Evolutionary conservation across 2,329 filamentous ascomycete genomes (phyloP), one percentile per base, ranked within the genome.

Genomic region (Aspergillus brunneoviolaceus): DNA sequence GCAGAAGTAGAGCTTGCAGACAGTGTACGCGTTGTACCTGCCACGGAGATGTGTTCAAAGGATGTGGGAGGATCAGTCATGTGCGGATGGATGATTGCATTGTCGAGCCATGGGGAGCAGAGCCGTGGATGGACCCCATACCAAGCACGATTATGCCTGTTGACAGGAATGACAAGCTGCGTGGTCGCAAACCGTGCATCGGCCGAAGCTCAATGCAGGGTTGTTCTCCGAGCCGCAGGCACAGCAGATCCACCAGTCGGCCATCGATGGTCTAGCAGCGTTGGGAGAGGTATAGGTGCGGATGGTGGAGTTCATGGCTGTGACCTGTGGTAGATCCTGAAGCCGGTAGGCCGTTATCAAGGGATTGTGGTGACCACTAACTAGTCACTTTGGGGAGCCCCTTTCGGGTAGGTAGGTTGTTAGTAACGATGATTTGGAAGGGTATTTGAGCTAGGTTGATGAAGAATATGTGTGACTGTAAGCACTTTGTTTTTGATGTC

Each of bases 221-320:
- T 70, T 71, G 58, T 63, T 65, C 21, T 60, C 14, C 4, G 51
- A 51, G 0, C 19, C 1, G 48, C 70, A 74, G 1, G 6, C 0
- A 48, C 66, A 71, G 63, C 72, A 74, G 0, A 12, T 33, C 71
- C 70, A 71, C 63, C 65, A 68, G 11, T 59, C 56, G 5, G 27
- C 19, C 60, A 58, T 63, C 10, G 59, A 45, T 16, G 31, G 60
- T 31, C 27, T 49, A 33, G 49, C 12, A 51, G 49, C 19, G 23
- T 29, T 10, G n/a, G 57, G 25, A 14, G 5, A 1, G 21, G 11
- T 11, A 53, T 16, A 47, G 39, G 39, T 29, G 42, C 23, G 54
- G 47, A 21, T 31, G 12, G 35, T 25, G 35, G 2, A 6, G 49
- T 5, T 23, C 23, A 5, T 19, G 35, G 39, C 42, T 11, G 35